Evolutionary conservation across 2,329 filamentous ascomycete species (phyloP), one percentile per base, ranked within the genome.

Genomic region (Trichoderma afroharzianum): DNA sequence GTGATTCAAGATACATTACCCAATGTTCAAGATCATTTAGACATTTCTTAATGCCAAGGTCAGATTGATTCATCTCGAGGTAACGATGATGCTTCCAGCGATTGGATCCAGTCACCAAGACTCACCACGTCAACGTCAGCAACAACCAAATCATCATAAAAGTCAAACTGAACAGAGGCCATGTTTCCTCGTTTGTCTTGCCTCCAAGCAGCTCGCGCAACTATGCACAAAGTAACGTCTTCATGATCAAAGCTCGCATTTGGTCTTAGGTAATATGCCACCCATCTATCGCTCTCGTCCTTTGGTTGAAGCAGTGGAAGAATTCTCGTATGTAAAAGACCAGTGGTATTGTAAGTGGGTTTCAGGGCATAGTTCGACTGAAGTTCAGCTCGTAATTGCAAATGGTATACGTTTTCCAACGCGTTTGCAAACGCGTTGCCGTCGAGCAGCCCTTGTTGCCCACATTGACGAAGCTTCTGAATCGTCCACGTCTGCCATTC

Each of bases 231-330:
- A 30, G 9, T 21, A 4, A 58, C 2, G 18, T 57, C 55, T 32
- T 32, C 15, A 0, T 58, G 15, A 3, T 8, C 28, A 7, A 8
- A 18, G 32, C 8, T n/a, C 9, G 8, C 1, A 32, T 3, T 32
- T 18, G 26, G 28, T 21, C 28, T 32, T 11, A 58, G 28, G 28
- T 58, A 58, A 4, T 58, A 58, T 3, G 55, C 55, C 28, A 58
- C 9, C 26, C 30, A 30, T n/a, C 3, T 32, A 21, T 32, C 55
- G 4, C 28, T 58, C 18, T 58, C 55, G 30, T 58, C 55, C 28
- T 14, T 58, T 58, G 55, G 55, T 32, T 58, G 55, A n/a, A 58
- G 55, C 28, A 58, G 18, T n/a, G 55, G 55, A 58, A 58, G 55
- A 32, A 58, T 58, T 21, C 55, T 58, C 11, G 26, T 6, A 3